Percentiles rank a stretch among this genome's conserved stretches.
Evolutionary conservation across 2,329 filamentous ascomycete species (phyloP).

Genomic region (Monilinia aucupariae): DNA sequence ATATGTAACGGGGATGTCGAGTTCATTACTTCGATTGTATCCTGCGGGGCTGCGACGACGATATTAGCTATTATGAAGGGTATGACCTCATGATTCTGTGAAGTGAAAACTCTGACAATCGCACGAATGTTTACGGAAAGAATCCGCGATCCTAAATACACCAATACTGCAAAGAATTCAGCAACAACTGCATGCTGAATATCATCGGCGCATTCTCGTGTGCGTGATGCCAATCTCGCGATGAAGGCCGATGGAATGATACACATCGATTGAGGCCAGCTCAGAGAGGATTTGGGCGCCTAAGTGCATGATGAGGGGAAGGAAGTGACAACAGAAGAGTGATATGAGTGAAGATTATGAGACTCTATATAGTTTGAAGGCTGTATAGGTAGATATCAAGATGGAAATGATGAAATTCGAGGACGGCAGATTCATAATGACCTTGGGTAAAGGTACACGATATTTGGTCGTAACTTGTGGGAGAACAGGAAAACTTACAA

Average conservation of each 20-base stretch:
- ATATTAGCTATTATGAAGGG: conserved; percentile 40
- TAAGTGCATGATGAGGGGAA: conserved; percentile 3
- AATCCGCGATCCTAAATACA: conserved; percentile 26
- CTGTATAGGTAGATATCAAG: conserved; percentile 22
- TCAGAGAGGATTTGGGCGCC: conserved; percentile 19
- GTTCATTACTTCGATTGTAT: conserved; percentile 56
- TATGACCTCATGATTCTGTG: conserved; percentile 22
- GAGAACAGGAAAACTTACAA: conserved; percentile 36
- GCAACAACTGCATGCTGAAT: conserved; percentile 19
- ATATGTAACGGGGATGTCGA: conserved; percentile 58
- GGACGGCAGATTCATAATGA: conserved; percentile 28
- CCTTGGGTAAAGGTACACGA: conserved; percentile 19
- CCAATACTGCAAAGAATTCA: conserved; percentile 17
- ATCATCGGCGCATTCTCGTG: conserved; percentile 32
- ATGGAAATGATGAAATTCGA: conserved; percentile 18
- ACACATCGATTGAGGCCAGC: conserved; percentile 26
- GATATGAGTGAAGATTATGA: conserved; percentile 8
- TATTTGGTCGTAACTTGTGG: conserved; percentile 15
- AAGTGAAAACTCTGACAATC: conserved; percentile 23
- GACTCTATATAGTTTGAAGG: conserved; percentile 17
- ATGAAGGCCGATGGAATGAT: conserved; percentile 30
- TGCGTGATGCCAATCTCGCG: conserved; percentile 22
- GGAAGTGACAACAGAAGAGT: conserved; percentile 6
- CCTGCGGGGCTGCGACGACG: conserved; percentile 48
- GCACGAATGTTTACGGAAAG: conserved; percentile 23